Base-by-base conservation (phyloP, 1,139 yeast species). In the Meyerozyma guilliermondii region DNA sequence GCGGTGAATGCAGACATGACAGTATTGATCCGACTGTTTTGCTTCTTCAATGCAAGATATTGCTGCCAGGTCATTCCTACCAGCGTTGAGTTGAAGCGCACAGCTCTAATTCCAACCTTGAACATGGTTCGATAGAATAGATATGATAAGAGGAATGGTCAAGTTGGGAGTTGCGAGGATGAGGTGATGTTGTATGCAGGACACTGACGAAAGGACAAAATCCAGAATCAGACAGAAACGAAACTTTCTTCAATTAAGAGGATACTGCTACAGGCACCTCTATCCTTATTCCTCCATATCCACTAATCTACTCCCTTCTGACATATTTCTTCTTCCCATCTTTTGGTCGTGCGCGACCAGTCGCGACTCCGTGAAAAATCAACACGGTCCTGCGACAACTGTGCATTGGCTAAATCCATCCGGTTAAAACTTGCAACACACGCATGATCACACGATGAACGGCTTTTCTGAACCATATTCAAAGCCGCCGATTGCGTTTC, bases 21-120 rank as follows among this genome's bases (percentile, higher is more conserved):
- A 9, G 80, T 64, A 58, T 89, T 87, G 50, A 87, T 70, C 42
- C 81, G 68, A 52, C 91, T 81, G 59, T 87, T 86, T 52, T 80
- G 80, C 58, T 84, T 84, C 57, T 95, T 80, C 58, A 91, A 71
- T 40, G 71, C 65, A 52, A 92, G 81, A 60, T 87, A 92, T 41
- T 87, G 83, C 39, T 78, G 76, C 98, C 98, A 92, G 42, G 72
- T 65, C 55, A 84, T 50, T 16, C 49, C 27, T 5, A 51, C 38
- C n/a, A 54, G 39, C 7, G 58, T 46, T 34, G 66, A 57, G 49
- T 62, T 61, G 51, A 58, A 55, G 42, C 69, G 59, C 35, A 30
- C 38, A 13, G 23, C 41, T 40, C 37, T 26, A 27, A 22, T 17
- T 29, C 39, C 28, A 22, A 33, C 20, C 31, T 40, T 40, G 18